Conservation (phyloP, 2,329 filamentous ascomycete genomes). For the Sarocladium strictum region DNA sequence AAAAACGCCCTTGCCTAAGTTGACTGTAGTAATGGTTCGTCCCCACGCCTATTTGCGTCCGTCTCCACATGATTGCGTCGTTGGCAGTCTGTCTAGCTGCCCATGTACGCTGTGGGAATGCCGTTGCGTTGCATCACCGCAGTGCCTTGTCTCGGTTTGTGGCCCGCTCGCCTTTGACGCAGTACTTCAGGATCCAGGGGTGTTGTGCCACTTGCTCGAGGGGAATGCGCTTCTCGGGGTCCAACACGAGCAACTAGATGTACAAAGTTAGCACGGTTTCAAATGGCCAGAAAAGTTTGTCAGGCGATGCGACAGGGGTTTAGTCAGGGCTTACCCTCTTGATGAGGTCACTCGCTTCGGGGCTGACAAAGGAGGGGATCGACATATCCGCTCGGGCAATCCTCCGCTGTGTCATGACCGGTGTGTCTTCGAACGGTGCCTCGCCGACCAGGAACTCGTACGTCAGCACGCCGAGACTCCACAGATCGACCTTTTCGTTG, state of each 20-base stretch:
- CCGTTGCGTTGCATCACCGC: not conserved
- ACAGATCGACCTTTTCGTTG: constrained; percentile 91
- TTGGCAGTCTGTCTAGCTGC: no score
- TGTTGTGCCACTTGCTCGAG: constrained; percentile 84
- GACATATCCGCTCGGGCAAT: constrained; percentile 90
- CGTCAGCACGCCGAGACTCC: constrained; percentile 89
- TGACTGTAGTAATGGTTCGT: not conserved
- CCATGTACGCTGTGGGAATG: constrained; percentile 7
- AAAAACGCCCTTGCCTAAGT: constrained; percentile 10
- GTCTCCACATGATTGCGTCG: constrained; percentile 6
- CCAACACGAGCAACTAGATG: constrained; percentile 72
- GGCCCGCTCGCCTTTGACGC: constrained; percentile 57
- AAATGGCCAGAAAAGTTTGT: not conserved
- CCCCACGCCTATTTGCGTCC: not conserved
- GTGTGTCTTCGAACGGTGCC: constrained; percentile 94
- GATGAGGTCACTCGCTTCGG: constrained; percentile 87
- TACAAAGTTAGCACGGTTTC: not conserved
- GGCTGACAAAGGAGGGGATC: constrained; percentile 81
- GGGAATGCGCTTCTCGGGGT: constrained; percentile 87
- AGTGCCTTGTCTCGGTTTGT: constrained; percentile 42
- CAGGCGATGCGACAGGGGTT: not conserved
- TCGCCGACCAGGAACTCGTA: constrained; percentile 97
- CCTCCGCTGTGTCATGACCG: constrained; percentile 86
- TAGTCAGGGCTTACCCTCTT: constrained; percentile 77
- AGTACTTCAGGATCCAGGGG: constrained; percentile 97